Percentiles rank a stretch among this genome's conserved stretches.
These are phyloP conservation scores for Telopea speciosissima DNA, from an alignment of 177 flowering plant genomes.

Conservation along the genomic window DNA sequence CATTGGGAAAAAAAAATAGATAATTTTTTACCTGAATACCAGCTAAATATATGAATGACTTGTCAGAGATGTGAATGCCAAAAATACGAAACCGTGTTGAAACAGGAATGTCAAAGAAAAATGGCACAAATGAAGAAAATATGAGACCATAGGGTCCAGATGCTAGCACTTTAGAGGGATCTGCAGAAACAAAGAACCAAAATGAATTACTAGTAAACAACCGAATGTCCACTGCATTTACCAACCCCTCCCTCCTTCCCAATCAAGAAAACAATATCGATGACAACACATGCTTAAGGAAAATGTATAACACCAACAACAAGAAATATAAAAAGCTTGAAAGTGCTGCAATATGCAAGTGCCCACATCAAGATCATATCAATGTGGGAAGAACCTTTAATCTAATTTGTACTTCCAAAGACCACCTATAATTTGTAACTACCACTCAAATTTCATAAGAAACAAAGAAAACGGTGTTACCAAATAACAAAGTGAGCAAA, in stretches of 20 bases:
- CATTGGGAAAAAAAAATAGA: neutral
- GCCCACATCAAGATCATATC: neutral
- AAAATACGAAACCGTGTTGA: constrained; percentile 76
- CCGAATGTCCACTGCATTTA: neutral
- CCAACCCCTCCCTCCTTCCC: neutral
- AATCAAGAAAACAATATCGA: too few species aligned
- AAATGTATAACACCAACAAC: too few species aligned
- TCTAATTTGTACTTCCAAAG: neutral
- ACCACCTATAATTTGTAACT: neutral
- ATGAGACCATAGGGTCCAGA: constrained; percentile 92
- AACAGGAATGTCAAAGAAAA: constrained; percentile 86
- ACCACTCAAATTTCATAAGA: too few species aligned
- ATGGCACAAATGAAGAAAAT: constrained; percentile 87
- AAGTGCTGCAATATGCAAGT: neutral
- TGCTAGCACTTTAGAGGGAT: constrained; percentile 49
- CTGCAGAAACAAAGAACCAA: constrained; percentile 36
- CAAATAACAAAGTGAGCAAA: too few species aligned
- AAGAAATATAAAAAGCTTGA: too few species aligned
- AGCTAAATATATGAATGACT: constrained; percentile 89
- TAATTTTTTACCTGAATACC: constrained; percentile 73
- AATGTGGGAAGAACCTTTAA: neutral
- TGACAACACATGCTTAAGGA: too few species aligned
- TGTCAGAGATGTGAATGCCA: constrained; percentile 74
- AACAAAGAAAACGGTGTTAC: too few species aligned
- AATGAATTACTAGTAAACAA: constrained; percentile 7